Base-by-base conservation (phyloP, 345 rosid species). In the Raphanus sativus region DNA sequence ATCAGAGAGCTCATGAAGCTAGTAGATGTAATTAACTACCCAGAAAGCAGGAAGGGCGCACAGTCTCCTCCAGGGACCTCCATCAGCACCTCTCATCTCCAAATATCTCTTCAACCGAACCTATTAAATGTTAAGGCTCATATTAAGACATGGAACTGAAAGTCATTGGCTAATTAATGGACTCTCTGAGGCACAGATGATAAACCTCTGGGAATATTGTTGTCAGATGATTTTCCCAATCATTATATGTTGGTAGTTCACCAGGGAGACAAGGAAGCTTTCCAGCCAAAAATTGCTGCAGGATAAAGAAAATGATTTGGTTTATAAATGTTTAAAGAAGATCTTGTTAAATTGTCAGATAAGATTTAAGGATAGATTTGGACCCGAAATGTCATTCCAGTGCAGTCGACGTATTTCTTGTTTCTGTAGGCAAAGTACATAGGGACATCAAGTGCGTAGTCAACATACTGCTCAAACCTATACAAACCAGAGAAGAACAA, bases 71-170 rank as follows among this genome's bases (percentile, higher is more conserved):
- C 97, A 89, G 40, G 99, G 97, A 79, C 98, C 98, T 83, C 98
- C 97, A 89, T 93, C 99, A 82, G 98, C 96, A 68, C 99, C 99
- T 82, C 98, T 91, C 99, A 96, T 93, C 86, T 96, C 99, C 86
- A 93, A 84, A 83, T 96, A 96, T 67, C 99, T 87, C 90, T 96
- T 95, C 73, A 95, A 82, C 73, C 98, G 88, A 42, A 95, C 99
- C 98, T 90, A 86, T 69, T 34, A 17, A 28, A 28, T 17, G 59
- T 81, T 65, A 34, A 32, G 52, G 55, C 9, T 69, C 72, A 69
- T 71, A 33, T 36, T 48, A 63, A 29, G 67, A 54, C 38, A 63
- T 6, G 76, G 29, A 65, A 58, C 38, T 73, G 62, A 68, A 84
- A 28, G 6, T 62, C 28, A 36, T 32, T 24, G 55, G 48, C 40